Base-by-base conservation (phyloP, 345 rosid species). In the Aegle marmelos region DNA sequence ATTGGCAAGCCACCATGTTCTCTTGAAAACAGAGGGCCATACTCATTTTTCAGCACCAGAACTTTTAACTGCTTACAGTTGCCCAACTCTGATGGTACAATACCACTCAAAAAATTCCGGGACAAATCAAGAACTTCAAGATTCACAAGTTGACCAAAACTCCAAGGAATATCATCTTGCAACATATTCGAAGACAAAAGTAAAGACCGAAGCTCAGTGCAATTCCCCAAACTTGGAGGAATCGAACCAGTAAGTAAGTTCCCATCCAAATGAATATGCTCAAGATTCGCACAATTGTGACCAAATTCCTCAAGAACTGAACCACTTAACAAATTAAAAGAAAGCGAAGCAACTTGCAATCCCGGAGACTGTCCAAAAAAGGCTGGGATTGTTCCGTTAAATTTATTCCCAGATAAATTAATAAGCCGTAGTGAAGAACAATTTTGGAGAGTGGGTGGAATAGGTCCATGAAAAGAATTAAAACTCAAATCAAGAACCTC, bases 401-500 rank as follows among this genome's bases (percentile, higher is more conserved):
- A 59, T 56, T 28, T 82, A 81, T 87, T 87, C 37, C 88, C 87
- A 21, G 88, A 83, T 25, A 87, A 82, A 83, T 76, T 82, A 78
- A 87, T 72, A 27, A 85, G 82, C 31, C 76, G 75, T 59, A 87
- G 75, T 7, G 78, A 73, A 50, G 86, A 75, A 73, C 86, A 87
- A 68, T 83, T 87, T 50, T 56, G 79, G 25, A 87, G 77, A 59
- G 82, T 64, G 11, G 34, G 4, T 2, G 86, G 87, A 67, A 87
- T 76, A 63, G 77, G 34, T 69, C 90, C 88, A 30, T 57, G 16
- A 61, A 87, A 83, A 70, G 74, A 80, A 81, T 87, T 87, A 79
- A 87, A 87, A 58, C 86, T 83, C 88, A 87, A 78, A 84, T 87
- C 90, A 76, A 87, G 90, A 81, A 85, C 77, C 75, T 87, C 86